These are phyloP conservation scores for Cladosporium sp. DNA, from an alignment of 2,329 filamentous ascomycete genomes.

Conservation along the genomic window DNA sequence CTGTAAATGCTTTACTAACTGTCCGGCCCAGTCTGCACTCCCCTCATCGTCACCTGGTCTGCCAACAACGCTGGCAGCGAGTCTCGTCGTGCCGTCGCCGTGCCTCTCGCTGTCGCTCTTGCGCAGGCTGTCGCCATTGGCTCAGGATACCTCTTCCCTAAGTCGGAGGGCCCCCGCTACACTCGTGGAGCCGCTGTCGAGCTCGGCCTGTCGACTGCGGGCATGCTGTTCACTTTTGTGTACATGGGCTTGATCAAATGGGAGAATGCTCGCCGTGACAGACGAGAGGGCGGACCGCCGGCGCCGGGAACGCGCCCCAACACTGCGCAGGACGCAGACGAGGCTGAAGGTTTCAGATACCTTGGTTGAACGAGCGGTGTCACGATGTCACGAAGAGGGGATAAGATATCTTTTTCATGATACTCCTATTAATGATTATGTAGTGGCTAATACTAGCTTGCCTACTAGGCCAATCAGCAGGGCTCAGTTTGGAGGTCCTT, in stretches of 20 bases:
- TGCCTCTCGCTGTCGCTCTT: conserved; percentile 23
- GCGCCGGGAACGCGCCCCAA: conserved; percentile 17
- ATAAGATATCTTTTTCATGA: too few species aligned
- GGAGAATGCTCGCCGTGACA: conserved; percentile 22
- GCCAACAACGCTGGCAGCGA: conserved; percentile 25
- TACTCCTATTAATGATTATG: too few species aligned
- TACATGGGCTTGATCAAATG: conserved; percentile 24
- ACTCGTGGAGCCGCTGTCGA: conserved; percentile 19
- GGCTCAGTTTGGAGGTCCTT: too few species aligned
- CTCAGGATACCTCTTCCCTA: conserved; percentile 15
- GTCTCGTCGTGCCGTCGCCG: conserved; percentile 23
- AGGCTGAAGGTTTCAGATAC: conserved; percentile 24
- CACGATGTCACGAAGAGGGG: neutral
- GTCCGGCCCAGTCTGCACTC: conserved; percentile 18
- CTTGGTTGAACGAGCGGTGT: conserved; percentile 6
- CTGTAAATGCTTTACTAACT: neutral
- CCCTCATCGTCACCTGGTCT: conserved; percentile 24
- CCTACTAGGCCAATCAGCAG: too few species aligned
- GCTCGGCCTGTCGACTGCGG: conserved; percentile 17
- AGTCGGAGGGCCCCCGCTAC: conserved; percentile 13
- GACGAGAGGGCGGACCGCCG: conserved; percentile 20
- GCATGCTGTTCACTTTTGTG: conserved; percentile 20
- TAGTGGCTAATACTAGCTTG: too few species aligned
- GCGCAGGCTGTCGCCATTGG: conserved; percentile 21
- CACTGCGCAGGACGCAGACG: conserved; percentile 23